Evolutionary conservation across 345 rosid genomes (phyloP).

Genomic region (Lepidium aucheri): DNA sequence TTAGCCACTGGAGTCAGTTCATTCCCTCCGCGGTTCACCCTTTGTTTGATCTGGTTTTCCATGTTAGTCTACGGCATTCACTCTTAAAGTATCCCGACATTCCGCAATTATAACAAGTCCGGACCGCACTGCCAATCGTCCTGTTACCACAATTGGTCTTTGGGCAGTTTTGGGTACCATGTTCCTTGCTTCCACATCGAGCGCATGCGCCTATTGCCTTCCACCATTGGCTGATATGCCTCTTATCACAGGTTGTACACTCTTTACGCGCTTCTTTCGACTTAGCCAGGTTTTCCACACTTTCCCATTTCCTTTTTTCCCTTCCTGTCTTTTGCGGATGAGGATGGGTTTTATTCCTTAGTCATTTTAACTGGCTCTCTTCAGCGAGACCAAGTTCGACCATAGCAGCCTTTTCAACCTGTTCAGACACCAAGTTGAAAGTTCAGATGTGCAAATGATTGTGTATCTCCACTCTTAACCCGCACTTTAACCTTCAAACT

Average conservation of each 20-base stretch:
- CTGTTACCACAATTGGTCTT: neutral
- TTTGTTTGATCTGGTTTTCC: too few species aligned
- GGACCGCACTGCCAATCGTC: neutral
- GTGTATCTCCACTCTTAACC: too few species aligned
- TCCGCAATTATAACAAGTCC: too few species aligned
- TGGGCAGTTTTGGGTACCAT: neutral
- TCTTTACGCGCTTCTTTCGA: neutral
- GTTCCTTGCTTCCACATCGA: neutral
- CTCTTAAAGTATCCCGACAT: too few species aligned
- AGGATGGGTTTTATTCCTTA: fast-evolving
- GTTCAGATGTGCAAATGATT: too few species aligned
- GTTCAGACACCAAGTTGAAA: too few species aligned
- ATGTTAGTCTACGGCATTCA: too few species aligned
- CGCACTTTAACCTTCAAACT: too few species aligned
- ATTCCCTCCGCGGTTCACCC: too few species aligned
- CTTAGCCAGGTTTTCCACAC: neutral
- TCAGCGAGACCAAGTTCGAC: too few species aligned
- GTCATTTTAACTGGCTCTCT: neutral
- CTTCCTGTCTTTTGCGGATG: fast-evolving
- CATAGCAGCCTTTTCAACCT: too few species aligned
- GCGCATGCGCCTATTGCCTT: neutral
- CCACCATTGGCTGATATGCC: neutral
- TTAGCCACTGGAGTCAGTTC: fast-evolving
- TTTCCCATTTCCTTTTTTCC: neutral
- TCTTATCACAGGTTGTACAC: neutral